Conservation (phyloP, 1,139 yeast species). For the Pichia sp. region DNA sequence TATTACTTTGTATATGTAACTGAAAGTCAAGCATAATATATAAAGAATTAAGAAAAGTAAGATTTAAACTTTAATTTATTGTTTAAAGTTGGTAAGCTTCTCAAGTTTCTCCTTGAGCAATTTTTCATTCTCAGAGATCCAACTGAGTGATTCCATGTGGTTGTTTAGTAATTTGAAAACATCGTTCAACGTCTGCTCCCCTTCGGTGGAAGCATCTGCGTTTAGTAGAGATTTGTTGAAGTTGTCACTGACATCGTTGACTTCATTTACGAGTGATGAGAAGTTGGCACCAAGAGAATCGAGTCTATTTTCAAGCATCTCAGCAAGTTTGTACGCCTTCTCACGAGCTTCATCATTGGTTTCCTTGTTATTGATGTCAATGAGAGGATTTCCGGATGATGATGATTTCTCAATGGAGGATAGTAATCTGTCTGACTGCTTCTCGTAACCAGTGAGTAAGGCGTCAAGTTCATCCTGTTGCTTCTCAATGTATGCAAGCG, state of each 20-base stretch:
- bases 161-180: constrained; percentile 78
- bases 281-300: constrained; percentile 72
- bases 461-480: constrained; percentile 90
- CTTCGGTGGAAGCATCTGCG: constrained; percentile 19
- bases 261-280: constrained; percentile 71
- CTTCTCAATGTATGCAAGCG: constrained; percentile 74
- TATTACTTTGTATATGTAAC: too few species aligned
- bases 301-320: constrained; percentile 72
- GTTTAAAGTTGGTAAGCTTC: too few species aligned
- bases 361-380: constrained; percentile 11
- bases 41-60: too few species aligned
- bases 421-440: constrained; percentile 55
- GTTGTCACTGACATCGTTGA: constrained; percentile 78
- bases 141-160: constrained; percentile 84
- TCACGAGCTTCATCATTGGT: constrained; percentile 75
- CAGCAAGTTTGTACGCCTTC: constrained; percentile 85
- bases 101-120: constrained; percentile 61
- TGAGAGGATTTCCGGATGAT: constrained; percentile 2
- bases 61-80: too few species aligned
- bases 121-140: constrained; percentile 71
- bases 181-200: constrained; percentile 40
- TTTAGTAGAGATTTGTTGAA: constrained; percentile 50
- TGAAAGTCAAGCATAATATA: too few species aligned
- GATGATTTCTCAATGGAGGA: constrained; percentile 22
- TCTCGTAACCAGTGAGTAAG: constrained; percentile 77